Evolutionary conservation across 1,139 yeast genomes (phyloP).

Genomic region (Pichia kudriavzevii): DNA sequence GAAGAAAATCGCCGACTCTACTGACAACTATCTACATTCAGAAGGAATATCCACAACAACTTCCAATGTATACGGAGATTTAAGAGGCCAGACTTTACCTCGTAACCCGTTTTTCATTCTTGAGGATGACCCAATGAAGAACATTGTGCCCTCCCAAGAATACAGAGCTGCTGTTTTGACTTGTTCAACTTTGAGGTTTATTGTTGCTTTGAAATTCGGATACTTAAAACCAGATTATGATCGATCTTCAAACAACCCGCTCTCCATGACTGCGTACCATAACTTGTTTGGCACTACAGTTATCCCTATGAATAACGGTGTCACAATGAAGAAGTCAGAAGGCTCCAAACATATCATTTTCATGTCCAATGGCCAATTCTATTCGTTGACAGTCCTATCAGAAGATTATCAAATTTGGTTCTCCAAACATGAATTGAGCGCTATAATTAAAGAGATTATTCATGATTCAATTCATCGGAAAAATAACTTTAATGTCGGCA

Average conservation of each 20-base stretch:
- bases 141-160: slow-evolving; percentile 50
- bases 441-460: slow-evolving; percentile 43
- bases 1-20: slow-evolving; percentile 32
- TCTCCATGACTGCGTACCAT: slow-evolving; percentile 61
- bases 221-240: slow-evolving; percentile 50
- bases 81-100: slow-evolving; percentile 60
- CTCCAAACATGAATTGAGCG: slow-evolving; percentile 48
- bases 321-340: slow-evolving; percentile 29
- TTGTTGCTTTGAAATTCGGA: slow-evolving; percentile 48
- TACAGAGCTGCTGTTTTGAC: slow-evolving; percentile 61
- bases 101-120: slow-evolving; percentile 66
- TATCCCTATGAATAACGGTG: slow-evolving; percentile 43
- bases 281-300: slow-evolving; percentile 65
- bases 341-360: slow-evolving; percentile 46
- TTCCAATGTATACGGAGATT: slow-evolving; percentile 59
- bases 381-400: slow-evolving; percentile 48
- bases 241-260: slow-evolving; percentile 41
- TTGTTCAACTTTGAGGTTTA: slow-evolving; percentile 58
- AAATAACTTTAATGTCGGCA: slow-evolving; percentile 53
- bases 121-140: slow-evolving; percentile 65
- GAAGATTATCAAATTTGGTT: slow-evolving; percentile 37
- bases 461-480: slow-evolving; percentile 37
- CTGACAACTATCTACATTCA: slow-evolving; percentile 51
- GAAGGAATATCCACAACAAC: slow-evolving; percentile 50
- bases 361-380: slow-evolving; percentile 57